A percentile compares a stretch with the other conserved stretches of the same genome.
These are phyloP conservation scores for Ophiorrhiza pumila DNA, from an alignment of 257 asterid species.

Conservation along the genomic window DNA sequence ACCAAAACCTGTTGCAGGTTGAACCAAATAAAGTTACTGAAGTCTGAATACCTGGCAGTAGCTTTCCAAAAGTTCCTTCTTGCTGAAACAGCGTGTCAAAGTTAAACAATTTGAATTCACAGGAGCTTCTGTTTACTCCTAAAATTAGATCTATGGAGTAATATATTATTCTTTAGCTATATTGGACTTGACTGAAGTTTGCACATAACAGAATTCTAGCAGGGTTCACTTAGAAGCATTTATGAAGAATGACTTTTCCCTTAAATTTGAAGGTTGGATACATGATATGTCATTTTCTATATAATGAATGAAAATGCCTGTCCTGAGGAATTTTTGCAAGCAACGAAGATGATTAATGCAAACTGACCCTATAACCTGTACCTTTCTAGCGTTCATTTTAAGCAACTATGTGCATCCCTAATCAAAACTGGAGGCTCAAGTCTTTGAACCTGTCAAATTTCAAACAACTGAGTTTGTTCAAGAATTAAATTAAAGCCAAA, in stretches of 20 bases:
- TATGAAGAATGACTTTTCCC: constrained; percentile 8
- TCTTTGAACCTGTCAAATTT: background rate
- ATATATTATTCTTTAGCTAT: background rate
- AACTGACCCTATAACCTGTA: background rate
- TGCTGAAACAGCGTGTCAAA: background rate
- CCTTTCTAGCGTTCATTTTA: constrained; percentile 14
- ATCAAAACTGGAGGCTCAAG: background rate
- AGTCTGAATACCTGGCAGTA: background rate
- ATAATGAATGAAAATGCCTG: constrained; percentile 15
- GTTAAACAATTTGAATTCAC: background rate
- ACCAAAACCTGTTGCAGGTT: background rate
- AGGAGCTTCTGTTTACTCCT: background rate
- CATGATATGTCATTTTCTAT: constrained; percentile 11
- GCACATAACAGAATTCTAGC: background rate
- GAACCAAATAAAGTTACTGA: background rate
- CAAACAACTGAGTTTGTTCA: background rate
- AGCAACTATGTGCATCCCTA: constrained; percentile 1
- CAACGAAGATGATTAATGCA: constrained; percentile 3
- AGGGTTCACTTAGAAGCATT: constrained; percentile 7
- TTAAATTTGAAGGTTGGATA: constrained; percentile 12
- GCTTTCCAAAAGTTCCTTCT: background rate
- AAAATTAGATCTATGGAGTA: background rate
- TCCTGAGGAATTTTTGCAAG: constrained; percentile 8
- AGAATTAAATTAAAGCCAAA: background rate
- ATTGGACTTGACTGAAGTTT: background rate